Conservation (phyloP, 2,329 filamentous ascomycete genomes). For the Botrytis pseudocinerea region DNA sequence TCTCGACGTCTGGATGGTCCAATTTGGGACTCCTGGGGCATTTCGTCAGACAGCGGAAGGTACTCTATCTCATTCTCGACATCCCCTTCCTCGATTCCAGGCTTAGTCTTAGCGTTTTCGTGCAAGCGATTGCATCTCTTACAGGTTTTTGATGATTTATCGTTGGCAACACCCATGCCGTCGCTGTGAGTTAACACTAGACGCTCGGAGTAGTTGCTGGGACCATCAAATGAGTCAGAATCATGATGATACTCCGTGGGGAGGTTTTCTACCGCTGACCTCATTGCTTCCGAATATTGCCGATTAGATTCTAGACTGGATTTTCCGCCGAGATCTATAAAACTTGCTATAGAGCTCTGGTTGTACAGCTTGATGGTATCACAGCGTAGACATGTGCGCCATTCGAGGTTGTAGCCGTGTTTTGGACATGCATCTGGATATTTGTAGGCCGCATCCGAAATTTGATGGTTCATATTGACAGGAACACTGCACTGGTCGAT, state of each 20-base stretch:
- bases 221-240: background rate
- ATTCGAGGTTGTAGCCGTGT: slow-evolving; percentile 3
- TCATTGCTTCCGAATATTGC: background rate
- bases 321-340: background rate
- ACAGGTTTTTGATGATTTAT: background rate
- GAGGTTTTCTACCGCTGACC: background rate
- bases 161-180: background rate
- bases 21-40: background rate
- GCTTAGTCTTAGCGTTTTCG: background rate
- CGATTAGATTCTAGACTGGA: background rate
- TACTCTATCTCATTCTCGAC: background rate
- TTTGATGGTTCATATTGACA: slow-evolving; percentile 3
- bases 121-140: slow-evolving; percentile 2
- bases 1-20: background rate
- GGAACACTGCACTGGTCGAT: background rate
- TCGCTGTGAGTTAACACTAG: background rate
- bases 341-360: background rate
- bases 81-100: background rate
- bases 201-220: background rate
- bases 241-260: background rate
- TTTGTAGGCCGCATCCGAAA: background rate
- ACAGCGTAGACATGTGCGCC: slow-evolving; percentile 5
- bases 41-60: background rate
- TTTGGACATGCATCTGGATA: slow-evolving; percentile 1
- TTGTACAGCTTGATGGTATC: slow-evolving; percentile 9